Evolutionary conservation across 2,329 filamentous ascomycete species (phyloP), one percentile per base, ranked within the genome.

Genomic region (Curvularia lunata): DNA sequence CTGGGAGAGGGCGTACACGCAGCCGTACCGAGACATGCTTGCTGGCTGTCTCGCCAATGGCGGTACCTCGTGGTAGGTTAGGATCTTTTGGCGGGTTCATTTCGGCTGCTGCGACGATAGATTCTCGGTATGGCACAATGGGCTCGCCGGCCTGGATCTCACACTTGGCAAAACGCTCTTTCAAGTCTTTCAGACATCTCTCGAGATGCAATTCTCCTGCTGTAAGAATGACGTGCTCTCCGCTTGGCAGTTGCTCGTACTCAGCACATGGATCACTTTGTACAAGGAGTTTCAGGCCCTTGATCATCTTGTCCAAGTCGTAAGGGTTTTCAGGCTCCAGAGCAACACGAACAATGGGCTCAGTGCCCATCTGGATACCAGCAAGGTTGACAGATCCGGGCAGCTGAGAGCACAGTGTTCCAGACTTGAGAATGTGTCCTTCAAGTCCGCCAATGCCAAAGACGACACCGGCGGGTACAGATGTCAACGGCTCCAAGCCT

Each of bases 251-350:
- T 49, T 96, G 91, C 74, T 98, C 93, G 68, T 99, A 99, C 74
- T 96, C 89, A 13, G 94, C 95, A 70, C 95, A 98, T 0, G 95
- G 94, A 70, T 99, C 95, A 68, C 92, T 96, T 72, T 97, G 92
- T 30, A 97, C 93, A 1, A 99, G 86, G 18, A 99, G 81, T 61
- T 88, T 88, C 51, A 99, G 81, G 0, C 95, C 95, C 5, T 86
- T 84, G 55, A 99, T 92, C 93, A 99, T 96, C 79, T 96, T 97
- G 75, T 95, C 90, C 21, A 99, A 82, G 72, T 99, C 92, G 25
- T 87, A 88, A 0, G 95, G 95, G 75, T 95, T 96, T 54, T 88
- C 88, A 0, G 95, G 95, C 75, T 99, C 95, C n/a, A 99, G 81
- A 0, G 95, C 93, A 19, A 99, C 94, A 49, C 95, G 90, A 5